Percentiles rank a stretch among this genome's conserved stretches.
These are phyloP conservation scores for Hordeum pubiflorum DNA, from an alignment of 202 grass and related monocot genomes.

Conservation along the genomic window DNA sequence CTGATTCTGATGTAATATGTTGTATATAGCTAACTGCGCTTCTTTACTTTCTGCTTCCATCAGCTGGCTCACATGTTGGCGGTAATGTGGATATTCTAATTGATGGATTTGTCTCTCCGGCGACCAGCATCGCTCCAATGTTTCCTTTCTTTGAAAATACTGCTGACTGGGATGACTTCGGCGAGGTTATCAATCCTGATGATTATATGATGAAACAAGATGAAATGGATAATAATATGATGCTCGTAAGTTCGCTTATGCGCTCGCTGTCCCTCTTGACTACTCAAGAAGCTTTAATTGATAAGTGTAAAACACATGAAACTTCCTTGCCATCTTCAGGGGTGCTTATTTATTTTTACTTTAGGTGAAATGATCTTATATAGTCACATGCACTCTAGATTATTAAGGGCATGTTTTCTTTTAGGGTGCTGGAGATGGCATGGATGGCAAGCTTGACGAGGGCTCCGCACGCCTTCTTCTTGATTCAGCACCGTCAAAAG, in stretches of 20 bases:
- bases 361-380: background rate
- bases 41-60: conserved; percentile 34
- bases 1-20: background rate
- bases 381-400: background rate
- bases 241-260: conserved; percentile 65
- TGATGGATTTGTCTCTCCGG: conserved; percentile 90
- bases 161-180: conserved; percentile 96
- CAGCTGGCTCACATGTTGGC: conserved; percentile 42
- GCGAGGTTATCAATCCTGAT: conserved; percentile 97
- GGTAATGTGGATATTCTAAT: conserved; percentile 70
- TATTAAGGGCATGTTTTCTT: conserved; percentile 26
- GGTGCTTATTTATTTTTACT: background rate
- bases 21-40: conserved; percentile 19
- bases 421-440: conserved; percentile 69
- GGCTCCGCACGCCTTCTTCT: conserved; percentile 81
- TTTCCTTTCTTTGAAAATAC: conserved; percentile 92
- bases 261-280: conserved; percentile 1
- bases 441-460: conserved; percentile 85
- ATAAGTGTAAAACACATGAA: background rate
- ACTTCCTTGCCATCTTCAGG: background rate
- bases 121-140: conserved; percentile 76
- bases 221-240: conserved; percentile 55
- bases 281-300: conserved; percentile 10
- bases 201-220: conserved; percentile 91
- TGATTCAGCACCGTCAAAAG: conserved; percentile 86